Evolutionary conservation across 352 stramenopile species (phyloP), one percentile per base, ranked within the genome.

Genomic region (Phytopythium vexans): DNA sequence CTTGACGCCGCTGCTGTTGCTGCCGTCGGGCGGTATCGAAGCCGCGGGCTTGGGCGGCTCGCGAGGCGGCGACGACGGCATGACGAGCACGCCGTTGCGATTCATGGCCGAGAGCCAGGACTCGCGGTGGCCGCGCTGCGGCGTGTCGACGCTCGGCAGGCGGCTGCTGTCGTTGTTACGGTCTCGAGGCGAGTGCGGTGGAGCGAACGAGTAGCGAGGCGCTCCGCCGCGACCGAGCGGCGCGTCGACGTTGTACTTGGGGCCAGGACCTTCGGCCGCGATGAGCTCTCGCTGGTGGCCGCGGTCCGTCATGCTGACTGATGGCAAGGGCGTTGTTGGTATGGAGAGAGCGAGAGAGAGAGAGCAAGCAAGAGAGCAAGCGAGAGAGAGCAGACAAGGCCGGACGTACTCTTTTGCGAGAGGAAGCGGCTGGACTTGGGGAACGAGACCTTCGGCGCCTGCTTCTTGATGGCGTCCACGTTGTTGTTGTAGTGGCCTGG

Each of bases 61-160:
- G 6, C 57, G 61, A n/a, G 66, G 57, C 42, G 76, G 73, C 0
- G 77, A 86, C 12, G 73, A 49, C 1, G 82, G 79, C 74, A 89
- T 87, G 44, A 92, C 56, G 10, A 93, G 54, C 10, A 93, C 72
- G n/a, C 82, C 83, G 35, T 93, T 92, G 52, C 71, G 80, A 49
- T 93, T 89, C 56, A 93, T 90, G 5, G 84, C 75, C 3, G 78
- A 90, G 16, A 93, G 48, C 83, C 83, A 93, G 31, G 83, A 92
- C 48, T 90, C 83, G 10, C 83, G 83, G 41, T 86, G 77, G 36
- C 79, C 77, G 36, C 70, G 70, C 0, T 65, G 71, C 31, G 82
- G 74, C 42, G 58, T 82, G 42, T 74, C 72, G 16, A 89, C 71
- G 12, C 75, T 75, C 15, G 77, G 68, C 15, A 87, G 49, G n/a